These are phyloP conservation scores for Verbascum thapsus DNA, from an alignment of 257 asterid genomes.

Conservation along the genomic window DNA sequence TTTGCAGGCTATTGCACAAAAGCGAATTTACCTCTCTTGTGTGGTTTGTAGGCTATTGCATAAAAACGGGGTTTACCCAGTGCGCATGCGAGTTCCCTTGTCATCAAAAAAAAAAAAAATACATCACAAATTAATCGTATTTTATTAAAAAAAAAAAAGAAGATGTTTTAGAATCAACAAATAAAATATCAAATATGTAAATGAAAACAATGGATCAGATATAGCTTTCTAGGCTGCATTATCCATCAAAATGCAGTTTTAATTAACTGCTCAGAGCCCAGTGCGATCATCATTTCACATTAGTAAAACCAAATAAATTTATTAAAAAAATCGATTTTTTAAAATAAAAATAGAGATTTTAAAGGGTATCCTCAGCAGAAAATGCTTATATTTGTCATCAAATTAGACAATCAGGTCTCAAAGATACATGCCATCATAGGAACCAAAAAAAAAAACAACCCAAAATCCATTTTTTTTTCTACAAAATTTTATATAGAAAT, in stretches of 20 bases:
- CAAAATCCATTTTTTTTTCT: neutral
- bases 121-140: too few relatives aligned
- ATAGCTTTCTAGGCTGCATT: conserved; percentile 96
- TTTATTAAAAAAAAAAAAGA: too few relatives aligned
- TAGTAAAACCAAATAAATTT: neutral
- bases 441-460: conserved; percentile 23
- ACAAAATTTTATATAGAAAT: neutral
- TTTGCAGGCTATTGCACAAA: too few relatives aligned
- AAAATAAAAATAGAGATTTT: neutral
- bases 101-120: too few relatives aligned
- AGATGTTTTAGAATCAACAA: neutral
- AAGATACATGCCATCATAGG: conserved; percentile 94
- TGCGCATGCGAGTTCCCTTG: neutral
- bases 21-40: too few relatives aligned
- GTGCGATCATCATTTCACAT: conserved; percentile 79
- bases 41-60: too few relatives aligned
- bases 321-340: neutral
- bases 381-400: conserved; percentile 80
- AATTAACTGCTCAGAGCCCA: conserved; percentile 91
- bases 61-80: too few relatives aligned
- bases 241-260: conserved; percentile 60
- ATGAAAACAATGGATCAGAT: conserved; percentile 57
- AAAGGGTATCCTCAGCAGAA: conserved; percentile 62
- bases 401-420: conserved; percentile 93
- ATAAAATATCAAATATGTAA: too few relatives aligned